phyloP scores from a whole-genome alignment of 768 basidiomycete genomes.

The Pseudohyphozyma bogoriensis region DNA sequence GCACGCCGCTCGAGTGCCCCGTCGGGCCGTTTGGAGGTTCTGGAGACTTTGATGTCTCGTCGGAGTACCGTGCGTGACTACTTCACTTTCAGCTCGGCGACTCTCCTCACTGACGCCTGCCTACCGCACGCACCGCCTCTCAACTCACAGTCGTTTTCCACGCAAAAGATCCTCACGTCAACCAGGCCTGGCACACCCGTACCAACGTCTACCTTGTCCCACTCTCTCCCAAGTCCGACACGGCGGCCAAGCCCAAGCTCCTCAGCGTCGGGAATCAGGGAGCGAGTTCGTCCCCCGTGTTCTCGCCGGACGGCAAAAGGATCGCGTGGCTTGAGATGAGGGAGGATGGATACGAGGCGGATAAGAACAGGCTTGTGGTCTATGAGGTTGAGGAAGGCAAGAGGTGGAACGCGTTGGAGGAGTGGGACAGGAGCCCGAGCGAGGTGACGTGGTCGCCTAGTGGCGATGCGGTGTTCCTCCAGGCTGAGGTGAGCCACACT shows the following conservation, averaged over 20 bases:
- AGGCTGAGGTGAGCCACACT: conserved; percentile 48
- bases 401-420: conserved; percentile 61
- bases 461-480: conserved; percentile 45
- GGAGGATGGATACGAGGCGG: conserved; percentile 80
- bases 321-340: conserved; percentile 81
- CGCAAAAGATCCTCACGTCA: conserved; percentile 66
- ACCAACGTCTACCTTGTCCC: conserved; percentile 71
- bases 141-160: conserved; percentile 85
- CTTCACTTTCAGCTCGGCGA: too few species aligned
- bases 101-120: too few species aligned
- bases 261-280: conserved; percentile 78
- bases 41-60: too few species aligned
- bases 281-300: conserved; percentile 62
- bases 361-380: conserved; percentile 58
- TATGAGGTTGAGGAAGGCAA: conserved; percentile 62
- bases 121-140: conserved; percentile 52
- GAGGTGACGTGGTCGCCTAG: conserved; percentile 22
- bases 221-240: conserved; percentile 38
- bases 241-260: conserved; percentile 47
- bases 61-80: too few species aligned
- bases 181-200: conserved; percentile 72
- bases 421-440: conserved; percentile 67
- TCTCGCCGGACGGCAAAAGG: conserved; percentile 57
- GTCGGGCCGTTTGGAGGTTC: conserved; percentile 81
- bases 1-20: conserved; percentile 39